Percentiles rank a stretch among this genome's conserved stretches.
phyloP scores from a whole-genome alignment of 2,329 filamentous ascomycete species.

The Dothideomycetes sp. region DNA sequence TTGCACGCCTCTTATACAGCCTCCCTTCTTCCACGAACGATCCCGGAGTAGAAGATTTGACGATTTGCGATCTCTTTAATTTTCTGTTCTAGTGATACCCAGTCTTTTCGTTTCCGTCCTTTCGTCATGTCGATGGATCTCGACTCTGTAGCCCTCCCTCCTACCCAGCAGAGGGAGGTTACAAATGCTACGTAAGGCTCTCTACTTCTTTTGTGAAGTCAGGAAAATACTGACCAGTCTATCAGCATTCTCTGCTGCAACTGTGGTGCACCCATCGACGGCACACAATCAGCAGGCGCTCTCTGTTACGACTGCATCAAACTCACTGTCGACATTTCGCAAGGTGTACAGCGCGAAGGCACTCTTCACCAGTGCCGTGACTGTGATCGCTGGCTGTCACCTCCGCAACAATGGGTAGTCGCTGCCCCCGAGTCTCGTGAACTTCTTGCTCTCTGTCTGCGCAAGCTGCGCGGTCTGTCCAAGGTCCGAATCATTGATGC shows the following conservation, averaged over 20 bases:
- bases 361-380: conserved; percentile 85
- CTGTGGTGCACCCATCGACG: conserved; percentile 91
- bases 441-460: conserved; percentile 80
- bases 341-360: conserved; percentile 83
- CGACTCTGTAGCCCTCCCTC: conserved; percentile 20
- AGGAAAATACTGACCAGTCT: conserved; percentile 6
- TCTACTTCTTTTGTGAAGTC: conserved; percentile 15
- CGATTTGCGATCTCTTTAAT: background rate
- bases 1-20: background rate
- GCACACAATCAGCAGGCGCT: conserved; percentile 72
- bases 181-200: conserved; percentile 8
- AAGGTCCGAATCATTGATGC: conserved; percentile 94
- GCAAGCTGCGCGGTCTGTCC: conserved; percentile 73
- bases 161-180: conserved; percentile 5
- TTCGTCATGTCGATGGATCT: conserved; percentile 26
- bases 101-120: conserved; percentile 5
- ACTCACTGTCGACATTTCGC: conserved; percentile 83
- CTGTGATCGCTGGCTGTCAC: conserved; percentile 87
- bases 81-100: conserved; percentile 4
- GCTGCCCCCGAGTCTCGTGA: conserved; percentile 83
- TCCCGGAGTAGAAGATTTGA: background rate
- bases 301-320: conserved; percentile 96
- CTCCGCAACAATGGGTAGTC: conserved; percentile 75
- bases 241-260: conserved; percentile 90
- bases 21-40: background rate